phyloP scores from a whole-genome alignment of 345 rosid genomes.

The Capsella bursapastoris region DNA sequence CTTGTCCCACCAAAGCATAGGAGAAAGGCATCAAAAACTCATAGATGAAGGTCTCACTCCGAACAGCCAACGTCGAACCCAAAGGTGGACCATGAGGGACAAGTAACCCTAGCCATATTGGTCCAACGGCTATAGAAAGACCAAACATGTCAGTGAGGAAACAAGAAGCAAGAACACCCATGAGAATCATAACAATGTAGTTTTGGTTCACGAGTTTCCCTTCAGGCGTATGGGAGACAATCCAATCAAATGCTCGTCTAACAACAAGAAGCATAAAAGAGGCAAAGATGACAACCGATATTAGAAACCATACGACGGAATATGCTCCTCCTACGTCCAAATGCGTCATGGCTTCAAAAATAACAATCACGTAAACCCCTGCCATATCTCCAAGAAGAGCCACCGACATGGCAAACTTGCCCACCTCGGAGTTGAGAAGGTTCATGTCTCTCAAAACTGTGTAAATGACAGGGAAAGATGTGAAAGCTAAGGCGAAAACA shows the following conservation, averaged over 20 bases:
- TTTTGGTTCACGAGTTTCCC: conserved; percentile 60
- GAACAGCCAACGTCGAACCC: conserved; percentile 58
- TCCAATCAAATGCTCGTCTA: conserved; percentile 47
- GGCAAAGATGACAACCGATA: conserved; percentile 26
- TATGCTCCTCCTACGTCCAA: conserved; percentile 25
- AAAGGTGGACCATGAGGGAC: conserved; percentile 77
- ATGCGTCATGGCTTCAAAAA: conserved; percentile 53
- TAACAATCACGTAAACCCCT: conserved; percentile 39
- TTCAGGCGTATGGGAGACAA: conserved; percentile 57
- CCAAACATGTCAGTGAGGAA: conserved; percentile 79
- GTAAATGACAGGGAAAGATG: conserved; percentile 56
- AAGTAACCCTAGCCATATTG: conserved; percentile 63
- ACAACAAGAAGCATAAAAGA: conserved; percentile 45
- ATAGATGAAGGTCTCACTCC: conserved; percentile 57
- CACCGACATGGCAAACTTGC: conserved; percentile 57
- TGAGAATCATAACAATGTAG: conserved; percentile 52
- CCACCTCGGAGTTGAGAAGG: conserved; percentile 68
- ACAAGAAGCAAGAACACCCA: conserved; percentile 52
- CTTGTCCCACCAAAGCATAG: conserved; percentile 58
- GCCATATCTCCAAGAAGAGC: conserved; percentile 51
- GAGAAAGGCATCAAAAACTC: conserved; percentile 68
- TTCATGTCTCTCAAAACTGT: conserved; percentile 60
- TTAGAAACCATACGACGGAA: conserved; percentile 45
- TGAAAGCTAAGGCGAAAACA: conserved; percentile 39
- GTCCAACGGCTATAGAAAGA: conserved; percentile 63